Evolutionary conservation across 1,284 basidiomycete species (phyloP), one percentile per base, ranked within the genome.

Genomic region (Sporisorium reilianum): DNA sequence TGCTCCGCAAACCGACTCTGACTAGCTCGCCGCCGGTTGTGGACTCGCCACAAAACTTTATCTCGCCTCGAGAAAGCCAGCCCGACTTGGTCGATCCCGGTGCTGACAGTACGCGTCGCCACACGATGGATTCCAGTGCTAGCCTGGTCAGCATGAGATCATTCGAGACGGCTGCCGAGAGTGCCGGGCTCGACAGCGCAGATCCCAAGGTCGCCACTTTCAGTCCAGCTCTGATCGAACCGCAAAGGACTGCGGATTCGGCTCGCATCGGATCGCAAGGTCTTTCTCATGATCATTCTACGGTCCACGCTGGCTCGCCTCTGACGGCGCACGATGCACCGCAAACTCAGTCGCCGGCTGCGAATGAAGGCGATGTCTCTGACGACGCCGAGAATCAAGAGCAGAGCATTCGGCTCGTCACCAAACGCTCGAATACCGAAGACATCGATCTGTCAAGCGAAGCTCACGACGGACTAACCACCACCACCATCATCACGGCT

Each of bases 91-190:
- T 55, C 26, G 65, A 74, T 36, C 53, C 55, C 0, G 8, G 32
- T 28, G 44, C 64, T 14, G 65, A 59, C 7, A 28, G 23, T 8
- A 26, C 48, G 23, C 42, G 50, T 28, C 66, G 63, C 22, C 62
- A 59, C 26, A 64, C 56, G n/a, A 60, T 56, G n/a, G 52, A 61
- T 30, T 75, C 73, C 12, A 64, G 67, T 22, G 68, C 73, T 9
- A 75, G 73, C 36, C 45, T 67, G 14, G 61, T 60, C 38, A 80
- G 72, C 23, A 44, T 53, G 12, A 53, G 56, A 11, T 73, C 68
- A 1, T 80, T 77, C 26, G 79, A 80, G 55, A 80, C 79, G 9
- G 78, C 79, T 0, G 75, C 63, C 12, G 78, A 77, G 36, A 65
- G 63, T 49, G 41, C 65, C 8, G 71, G 55, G 5, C 36, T 55